These are phyloP conservation scores for Diaporthe destruens DNA, from an alignment of 2,329 filamentous ascomycete species.

Conservation along the genomic window DNA sequence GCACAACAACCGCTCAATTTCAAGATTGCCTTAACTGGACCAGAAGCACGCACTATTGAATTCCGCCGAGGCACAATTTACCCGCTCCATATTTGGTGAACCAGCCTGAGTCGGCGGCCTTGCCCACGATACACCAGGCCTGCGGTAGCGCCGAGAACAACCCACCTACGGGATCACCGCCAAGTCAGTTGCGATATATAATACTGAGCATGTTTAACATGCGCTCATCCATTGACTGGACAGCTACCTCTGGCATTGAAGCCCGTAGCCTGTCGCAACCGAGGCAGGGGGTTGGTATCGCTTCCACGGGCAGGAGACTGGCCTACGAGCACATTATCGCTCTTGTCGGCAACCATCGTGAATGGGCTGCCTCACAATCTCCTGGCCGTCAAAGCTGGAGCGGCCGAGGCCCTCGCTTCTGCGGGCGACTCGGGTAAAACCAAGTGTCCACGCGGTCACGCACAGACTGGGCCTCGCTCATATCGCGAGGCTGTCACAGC, in stretches of 20 bases:
- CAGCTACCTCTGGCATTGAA: neutral
- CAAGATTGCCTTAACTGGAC: neutral
- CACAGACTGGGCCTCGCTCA: neutral
- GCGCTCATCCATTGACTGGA: neutral
- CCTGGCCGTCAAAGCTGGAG: neutral
- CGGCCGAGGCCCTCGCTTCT: constrained; percentile 20
- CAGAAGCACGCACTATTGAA: too few relatives aligned
- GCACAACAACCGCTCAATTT: neutral
- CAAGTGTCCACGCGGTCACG: neutral
- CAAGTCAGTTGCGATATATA: neutral
- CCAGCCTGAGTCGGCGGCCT: neutral
- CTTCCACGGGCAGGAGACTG: neutral
- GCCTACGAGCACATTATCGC: neutral
- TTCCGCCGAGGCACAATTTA: neutral
- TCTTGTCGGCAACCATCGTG: neutral
- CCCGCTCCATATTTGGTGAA: neutral
- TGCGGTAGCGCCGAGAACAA: neutral
- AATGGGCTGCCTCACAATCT: constrained; percentile 19
- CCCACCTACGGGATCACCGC: neutral
- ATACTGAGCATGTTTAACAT: neutral
- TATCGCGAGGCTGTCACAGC: neutral
- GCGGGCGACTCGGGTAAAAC: constrained; percentile 21
- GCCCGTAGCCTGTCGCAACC: neutral
- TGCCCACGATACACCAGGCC: neutral
- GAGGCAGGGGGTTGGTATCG: neutral